Percentiles rank a stretch among this genome's conserved stretches.
Evolutionary conservation across 2,329 filamentous ascomycete species (phyloP).

Genomic region (Colletotrichum sp.): DNA sequence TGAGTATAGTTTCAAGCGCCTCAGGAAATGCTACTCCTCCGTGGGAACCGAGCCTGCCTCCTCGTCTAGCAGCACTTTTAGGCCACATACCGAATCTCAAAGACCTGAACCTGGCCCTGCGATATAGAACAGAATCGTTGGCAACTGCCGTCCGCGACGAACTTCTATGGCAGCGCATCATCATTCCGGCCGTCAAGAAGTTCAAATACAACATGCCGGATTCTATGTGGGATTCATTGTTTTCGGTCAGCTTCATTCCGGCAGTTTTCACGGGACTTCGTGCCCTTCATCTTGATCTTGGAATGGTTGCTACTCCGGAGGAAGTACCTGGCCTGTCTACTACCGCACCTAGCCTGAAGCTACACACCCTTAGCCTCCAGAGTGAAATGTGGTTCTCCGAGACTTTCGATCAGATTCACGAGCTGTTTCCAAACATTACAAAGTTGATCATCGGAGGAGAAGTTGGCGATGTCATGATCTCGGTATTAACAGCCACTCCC

Average conservation of each 20-base stretch:
- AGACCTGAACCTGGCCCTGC: neutral
- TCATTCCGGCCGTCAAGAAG: fast-evolving
- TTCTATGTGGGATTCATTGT: too few relatives aligned
- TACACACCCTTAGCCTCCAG: neutral
- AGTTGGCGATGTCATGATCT: too few relatives aligned
- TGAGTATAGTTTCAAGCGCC: fast-evolving
- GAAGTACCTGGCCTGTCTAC: neutral
- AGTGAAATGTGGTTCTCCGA: too few relatives aligned
- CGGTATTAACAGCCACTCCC: too few relatives aligned
- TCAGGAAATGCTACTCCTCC: neutral
- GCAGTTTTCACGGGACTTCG: fast-evolving
- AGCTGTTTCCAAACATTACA: too few relatives aligned
- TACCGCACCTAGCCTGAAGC: neutral
- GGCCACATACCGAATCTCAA: neutral
- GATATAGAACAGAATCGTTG: fast-evolving
- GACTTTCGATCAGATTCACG: too few relatives aligned
- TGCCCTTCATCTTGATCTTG: neutral
- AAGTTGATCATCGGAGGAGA: too few relatives aligned
- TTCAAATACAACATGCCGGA: neutral
- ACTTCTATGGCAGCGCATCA: fast-evolving
- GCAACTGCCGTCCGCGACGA: fast-evolving
- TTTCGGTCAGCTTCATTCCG: neutral
- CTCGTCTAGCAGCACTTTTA: fast-evolving
- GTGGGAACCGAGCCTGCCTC: neutral
- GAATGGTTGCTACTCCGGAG: too few relatives aligned